Conservation (phyloP, 129 eudicot genomes). For the Logfia minima region DNA sequence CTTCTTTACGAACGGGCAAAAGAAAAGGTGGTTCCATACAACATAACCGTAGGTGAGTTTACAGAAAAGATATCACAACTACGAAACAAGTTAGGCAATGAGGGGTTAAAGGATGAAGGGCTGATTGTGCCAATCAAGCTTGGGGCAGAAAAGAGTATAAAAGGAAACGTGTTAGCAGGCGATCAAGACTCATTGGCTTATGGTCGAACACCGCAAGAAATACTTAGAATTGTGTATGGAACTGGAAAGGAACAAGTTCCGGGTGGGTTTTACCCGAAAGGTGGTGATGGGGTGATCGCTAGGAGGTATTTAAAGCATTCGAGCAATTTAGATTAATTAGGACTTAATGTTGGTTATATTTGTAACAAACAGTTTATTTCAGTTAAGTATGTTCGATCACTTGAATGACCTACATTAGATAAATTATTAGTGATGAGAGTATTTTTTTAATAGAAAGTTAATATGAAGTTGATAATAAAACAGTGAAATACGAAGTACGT, state of each 20-base stretch:
- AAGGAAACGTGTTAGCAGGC: slow-evolving; percentile 66
- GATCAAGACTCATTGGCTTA: slow-evolving; percentile 35
- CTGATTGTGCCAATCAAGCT: slow-evolving; percentile 29
- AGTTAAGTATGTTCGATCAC: too few relatives aligned
- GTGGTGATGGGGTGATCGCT: slow-evolving; percentile 29
- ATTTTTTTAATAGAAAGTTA: too few relatives aligned
- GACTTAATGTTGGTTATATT: too few relatives aligned
- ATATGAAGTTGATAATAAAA: too few relatives aligned
- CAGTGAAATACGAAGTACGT: too few relatives aligned
- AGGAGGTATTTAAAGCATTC: slow-evolving; percentile 9
- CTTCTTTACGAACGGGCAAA: slow-evolving; percentile 32
- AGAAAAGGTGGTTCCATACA: slow-evolving; percentile 28
- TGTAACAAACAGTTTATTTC: neutral
- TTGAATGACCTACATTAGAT: too few relatives aligned
- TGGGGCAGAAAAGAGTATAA: slow-evolving; percentile 54
- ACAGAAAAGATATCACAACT: slow-evolving; percentile 57
- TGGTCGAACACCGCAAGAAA: slow-evolving; percentile 34
- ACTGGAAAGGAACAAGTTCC: slow-evolving; percentile 21
- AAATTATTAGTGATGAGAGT: too few relatives aligned
- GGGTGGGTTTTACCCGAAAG: slow-evolving; percentile 38
- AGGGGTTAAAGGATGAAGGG: slow-evolving; percentile 70
- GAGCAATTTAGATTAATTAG: neutral
- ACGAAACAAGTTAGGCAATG: slow-evolving; percentile 56
- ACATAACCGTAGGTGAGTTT: slow-evolving; percentile 47
- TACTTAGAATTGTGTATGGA: slow-evolving; percentile 39